A percentile compares a stretch with the other conserved stretches of the same genome.
Evolutionary conservation across 2,329 filamentous ascomycete species (phyloP).

Genomic region (Taxawa tesnikishii): DNA sequence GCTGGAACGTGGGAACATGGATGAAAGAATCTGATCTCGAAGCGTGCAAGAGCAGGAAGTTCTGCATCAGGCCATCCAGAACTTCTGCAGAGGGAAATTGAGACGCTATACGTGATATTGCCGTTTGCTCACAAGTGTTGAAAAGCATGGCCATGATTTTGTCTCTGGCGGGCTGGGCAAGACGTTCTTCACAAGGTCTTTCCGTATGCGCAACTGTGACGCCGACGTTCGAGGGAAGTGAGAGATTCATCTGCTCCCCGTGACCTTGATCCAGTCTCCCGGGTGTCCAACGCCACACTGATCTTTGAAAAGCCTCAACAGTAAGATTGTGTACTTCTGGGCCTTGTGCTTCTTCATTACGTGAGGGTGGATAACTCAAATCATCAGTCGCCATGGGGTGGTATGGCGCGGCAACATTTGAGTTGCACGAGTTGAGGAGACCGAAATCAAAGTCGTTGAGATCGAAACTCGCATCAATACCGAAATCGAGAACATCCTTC

Average conservation of each 20-base stretch:
- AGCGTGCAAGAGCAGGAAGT: conserved; percentile 40
- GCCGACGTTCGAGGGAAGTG: neutral
- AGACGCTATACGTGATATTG: conserved; percentile 36
- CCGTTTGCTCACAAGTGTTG: conserved; percentile 34
- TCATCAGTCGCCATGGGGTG: neutral
- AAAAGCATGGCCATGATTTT: conserved; percentile 49
- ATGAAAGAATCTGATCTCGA: conserved; percentile 43
- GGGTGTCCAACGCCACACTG: conserved; percentile 2
- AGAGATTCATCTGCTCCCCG: conserved; percentile 2
- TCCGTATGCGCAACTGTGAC: neutral
- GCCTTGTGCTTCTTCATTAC: neutral
- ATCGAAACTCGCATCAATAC: conserved; percentile 1
- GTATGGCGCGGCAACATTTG: neutral
- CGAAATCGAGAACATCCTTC: conserved; percentile 1
- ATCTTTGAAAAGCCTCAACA: conserved; percentile 2
- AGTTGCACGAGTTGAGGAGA: conserved; percentile 1
- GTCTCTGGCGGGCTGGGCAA: conserved; percentile 29
- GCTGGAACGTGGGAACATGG: conserved; percentile 42
- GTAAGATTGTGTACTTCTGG: neutral
- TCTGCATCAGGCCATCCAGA: conserved; percentile 44
- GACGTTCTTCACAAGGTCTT: neutral
- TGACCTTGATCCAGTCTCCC: conserved; percentile 1
- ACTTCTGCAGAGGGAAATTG: conserved; percentile 46
- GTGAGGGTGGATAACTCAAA: neutral
- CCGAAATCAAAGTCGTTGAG: neutral